phyloP scores from a whole-genome alignment of 2,329 filamentous ascomycete genomes.

The Geoglossum cookeanum region DNA sequence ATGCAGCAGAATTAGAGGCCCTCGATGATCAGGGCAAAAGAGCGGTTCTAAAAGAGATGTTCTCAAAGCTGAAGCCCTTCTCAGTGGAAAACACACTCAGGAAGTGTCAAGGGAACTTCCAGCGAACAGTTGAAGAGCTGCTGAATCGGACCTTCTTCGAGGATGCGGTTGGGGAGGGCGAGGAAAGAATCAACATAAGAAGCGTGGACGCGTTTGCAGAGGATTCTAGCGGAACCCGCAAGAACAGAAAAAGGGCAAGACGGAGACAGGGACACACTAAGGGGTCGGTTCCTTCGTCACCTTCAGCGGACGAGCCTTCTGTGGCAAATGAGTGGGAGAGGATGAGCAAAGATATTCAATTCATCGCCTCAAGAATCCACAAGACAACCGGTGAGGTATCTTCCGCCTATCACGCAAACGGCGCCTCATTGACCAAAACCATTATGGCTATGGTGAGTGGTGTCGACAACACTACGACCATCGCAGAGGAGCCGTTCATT shows the following conservation, averaged over 20 bases:
- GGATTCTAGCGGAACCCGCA: constrained; percentile 26
- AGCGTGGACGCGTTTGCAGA: constrained; percentile 69
- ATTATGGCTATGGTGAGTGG: constrained; percentile 32
- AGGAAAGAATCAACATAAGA: constrained; percentile 32
- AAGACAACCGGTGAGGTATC: constrained; percentile 28
- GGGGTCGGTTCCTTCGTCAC: constrained; percentile 13
- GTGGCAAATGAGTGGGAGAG: constrained; percentile 37
- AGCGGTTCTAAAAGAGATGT: constrained; percentile 45
- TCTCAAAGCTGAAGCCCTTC: constrained; percentile 45
- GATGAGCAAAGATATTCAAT: constrained; percentile 37
- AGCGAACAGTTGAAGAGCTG: constrained; percentile 57
- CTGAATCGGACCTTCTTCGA: constrained; percentile 64
- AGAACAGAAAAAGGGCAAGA: constrained; percentile 21
- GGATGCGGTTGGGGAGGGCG: constrained; percentile 36
- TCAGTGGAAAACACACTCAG: constrained; percentile 48
- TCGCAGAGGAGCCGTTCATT: constrained; percentile 23
- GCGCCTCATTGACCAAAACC: constrained; percentile 34
- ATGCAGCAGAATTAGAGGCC: constrained; percentile 17
- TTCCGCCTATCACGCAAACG: constrained; percentile 39
- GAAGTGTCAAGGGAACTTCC: constrained; percentile 47
- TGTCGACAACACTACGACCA: constrained; percentile 22
- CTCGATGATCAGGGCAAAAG: constrained; percentile 44
- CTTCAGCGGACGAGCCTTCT: constrained; percentile 9
- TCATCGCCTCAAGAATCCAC: constrained; percentile 34
- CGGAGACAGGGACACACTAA: constrained; percentile 5